A percentile compares a stretch with the other conserved stretches of the same genome.
Evolutionary conservation across 1,284 basidiomycete genomes (phyloP).

Genomic region (Cronartium quercuum): DNA sequence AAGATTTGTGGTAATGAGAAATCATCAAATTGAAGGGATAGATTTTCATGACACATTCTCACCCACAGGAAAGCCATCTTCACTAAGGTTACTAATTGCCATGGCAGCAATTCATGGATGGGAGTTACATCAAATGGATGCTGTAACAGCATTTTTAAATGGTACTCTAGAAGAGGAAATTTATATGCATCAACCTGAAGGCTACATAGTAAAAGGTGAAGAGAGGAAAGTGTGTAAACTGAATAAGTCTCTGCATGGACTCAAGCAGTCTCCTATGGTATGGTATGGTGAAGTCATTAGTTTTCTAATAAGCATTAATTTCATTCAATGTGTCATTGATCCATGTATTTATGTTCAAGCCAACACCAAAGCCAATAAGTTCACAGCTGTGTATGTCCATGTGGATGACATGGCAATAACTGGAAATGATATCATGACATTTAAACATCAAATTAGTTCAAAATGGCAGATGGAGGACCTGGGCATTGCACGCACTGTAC

Average conservation of each 20-base stretch:
- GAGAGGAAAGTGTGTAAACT: not conserved
- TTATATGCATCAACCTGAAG: not conserved
- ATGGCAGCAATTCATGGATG: not conserved
- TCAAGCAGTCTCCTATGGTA: slow-evolving; percentile 3
- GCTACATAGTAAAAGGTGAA: not conserved
- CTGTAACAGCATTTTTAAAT: not conserved
- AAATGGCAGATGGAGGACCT: slow-evolving; percentile 15
- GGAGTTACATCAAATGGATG: slow-evolving; percentile 18
- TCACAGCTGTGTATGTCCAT: slow-evolving; percentile 3
- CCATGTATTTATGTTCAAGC: not conserved
- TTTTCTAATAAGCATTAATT: not conserved
- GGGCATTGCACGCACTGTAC: too few species aligned
- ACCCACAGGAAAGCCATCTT: not conserved
- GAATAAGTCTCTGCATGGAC: not conserved
- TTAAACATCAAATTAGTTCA: not conserved
- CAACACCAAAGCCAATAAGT: not conserved
- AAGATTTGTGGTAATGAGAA: not conserved
- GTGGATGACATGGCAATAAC: not conserved
- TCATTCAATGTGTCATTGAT: not conserved
- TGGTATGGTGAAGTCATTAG: not conserved
- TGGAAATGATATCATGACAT: not conserved
- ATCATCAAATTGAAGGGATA: not conserved
- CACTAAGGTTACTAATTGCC: not conserved
- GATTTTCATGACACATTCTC: slow-evolving; percentile 3
- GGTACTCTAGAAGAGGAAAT: not conserved